These are phyloP conservation scores for Paxillus ammoniavirescens DNA, from an alignment of 768 basidiomycete genomes.

Conservation along the genomic window DNA sequence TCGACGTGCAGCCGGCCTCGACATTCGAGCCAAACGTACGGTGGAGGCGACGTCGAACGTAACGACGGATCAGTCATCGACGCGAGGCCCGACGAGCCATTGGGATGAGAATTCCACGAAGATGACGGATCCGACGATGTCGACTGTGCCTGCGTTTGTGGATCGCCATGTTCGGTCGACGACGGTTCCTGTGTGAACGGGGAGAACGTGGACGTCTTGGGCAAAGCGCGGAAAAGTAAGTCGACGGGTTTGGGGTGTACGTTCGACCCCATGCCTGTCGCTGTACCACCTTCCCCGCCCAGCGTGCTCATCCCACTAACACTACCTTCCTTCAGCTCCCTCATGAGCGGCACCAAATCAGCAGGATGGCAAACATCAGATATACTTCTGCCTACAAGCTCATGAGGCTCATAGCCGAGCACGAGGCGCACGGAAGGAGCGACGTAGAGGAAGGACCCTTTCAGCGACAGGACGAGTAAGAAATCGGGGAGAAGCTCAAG, in stretches of 20 bases:
- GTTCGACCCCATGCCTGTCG: conserved; percentile 6
- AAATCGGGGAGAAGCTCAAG: conserved; percentile 73
- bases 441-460: conserved; percentile 90
- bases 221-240: conserved; percentile 79
- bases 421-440: conserved; percentile 76
- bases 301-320: conserved; percentile 11
- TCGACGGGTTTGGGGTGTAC: conserved; percentile 60
- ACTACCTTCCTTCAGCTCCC: conserved; percentile 78
- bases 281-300: conserved; percentile 16
- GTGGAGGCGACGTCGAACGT: conserved; percentile 18
- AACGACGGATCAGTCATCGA: background rate
- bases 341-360: conserved; percentile 87
- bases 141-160: background rate
- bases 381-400: conserved; percentile 77
- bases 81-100: background rate
- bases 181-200: background rate
- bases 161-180: conserved; percentile 1
- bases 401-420: conserved; percentile 83
- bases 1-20: conserved; percentile 89
- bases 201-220: conserved; percentile 40
- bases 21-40: conserved; percentile 88
- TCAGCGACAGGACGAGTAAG: conserved; percentile 87
- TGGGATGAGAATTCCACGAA: background rate
- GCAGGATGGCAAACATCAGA: conserved; percentile 84
- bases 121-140: conserved; percentile 2